Evolutionary conservation across 257 asterid species (phyloP).

Genomic region (Rubia yunnanensis): DNA sequence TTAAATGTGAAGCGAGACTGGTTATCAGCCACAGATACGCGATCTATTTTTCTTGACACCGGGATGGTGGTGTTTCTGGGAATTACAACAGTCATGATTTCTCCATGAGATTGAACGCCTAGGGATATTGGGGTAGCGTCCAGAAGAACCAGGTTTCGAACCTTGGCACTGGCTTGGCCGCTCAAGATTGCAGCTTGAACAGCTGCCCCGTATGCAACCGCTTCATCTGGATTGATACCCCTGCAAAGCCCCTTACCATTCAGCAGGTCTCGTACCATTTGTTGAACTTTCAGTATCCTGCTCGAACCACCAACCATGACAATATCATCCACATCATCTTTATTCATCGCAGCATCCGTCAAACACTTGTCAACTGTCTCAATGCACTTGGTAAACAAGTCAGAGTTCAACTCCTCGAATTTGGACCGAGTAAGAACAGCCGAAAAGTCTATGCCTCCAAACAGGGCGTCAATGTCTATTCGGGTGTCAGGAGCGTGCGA

Average conservation of each 20-base stretch:
- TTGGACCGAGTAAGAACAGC: neutral
- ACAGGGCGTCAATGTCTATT: slow-evolving; percentile 1
- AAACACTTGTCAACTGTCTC: neutral
- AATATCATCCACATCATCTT: neutral
- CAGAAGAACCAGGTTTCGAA: neutral
- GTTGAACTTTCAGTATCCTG: neutral
- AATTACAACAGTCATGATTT: neutral
- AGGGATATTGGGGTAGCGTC: neutral
- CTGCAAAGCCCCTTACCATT: neutral
- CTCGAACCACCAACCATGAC: slow-evolving; percentile 2
- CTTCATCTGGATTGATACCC: neutral
- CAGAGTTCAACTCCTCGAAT: slow-evolving; percentile 2
- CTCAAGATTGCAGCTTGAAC: slow-evolving; percentile 1
- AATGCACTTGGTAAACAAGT: neutral
- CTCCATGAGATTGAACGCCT: neutral
- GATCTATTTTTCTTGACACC: no score
- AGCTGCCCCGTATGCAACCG: slow-evolving; percentile 1
- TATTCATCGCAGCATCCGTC: neutral
- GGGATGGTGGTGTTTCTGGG: neutral
- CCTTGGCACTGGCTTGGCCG: neutral
- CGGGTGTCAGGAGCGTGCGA: neutral
- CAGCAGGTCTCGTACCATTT: neutral
- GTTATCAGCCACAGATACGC: neutral
- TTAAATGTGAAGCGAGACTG: neutral
- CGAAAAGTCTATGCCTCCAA: neutral